These are phyloP conservation scores for Mycena metata DNA, from an alignment of 768 basidiomycete species.

Conservation along the genomic window DNA sequence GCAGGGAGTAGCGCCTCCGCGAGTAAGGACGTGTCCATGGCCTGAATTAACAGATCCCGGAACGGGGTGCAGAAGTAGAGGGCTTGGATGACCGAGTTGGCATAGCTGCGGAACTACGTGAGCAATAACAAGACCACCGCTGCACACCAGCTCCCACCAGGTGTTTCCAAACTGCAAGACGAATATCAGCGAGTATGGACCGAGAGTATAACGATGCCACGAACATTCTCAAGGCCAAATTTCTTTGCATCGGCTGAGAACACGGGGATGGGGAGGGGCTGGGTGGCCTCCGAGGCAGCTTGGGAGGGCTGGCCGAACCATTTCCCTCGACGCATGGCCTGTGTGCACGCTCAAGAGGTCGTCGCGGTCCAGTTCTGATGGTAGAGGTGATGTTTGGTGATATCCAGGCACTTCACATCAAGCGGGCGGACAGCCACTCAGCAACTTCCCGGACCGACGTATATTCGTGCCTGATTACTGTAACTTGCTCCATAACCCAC, in stretches of 20 bases:
- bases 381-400: neutral
- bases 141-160: slow-evolving; percentile 67
- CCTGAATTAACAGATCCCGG: slow-evolving; percentile 88
- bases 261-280: slow-evolving; percentile 49
- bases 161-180: slow-evolving; percentile 90
- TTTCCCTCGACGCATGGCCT: slow-evolving; percentile 50
- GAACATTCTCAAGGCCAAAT: slow-evolving; percentile 97
- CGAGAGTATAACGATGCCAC: slow-evolving; percentile 48
- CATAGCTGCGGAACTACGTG: slow-evolving; percentile 74
- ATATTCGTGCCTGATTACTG: slow-evolving; percentile 14
- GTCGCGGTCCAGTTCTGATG: slow-evolving; percentile 25
- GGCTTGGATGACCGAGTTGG: slow-evolving; percentile 98
- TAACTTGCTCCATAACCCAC: too few species aligned
- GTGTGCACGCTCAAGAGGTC: slow-evolving; percentile 26
- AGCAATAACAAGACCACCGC: slow-evolving; percentile 28
- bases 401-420: neutral
- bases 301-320: slow-evolving; percentile 51
- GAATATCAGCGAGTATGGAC: slow-evolving; percentile 30
- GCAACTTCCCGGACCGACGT: too few species aligned
- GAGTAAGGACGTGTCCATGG: slow-evolving; percentile 64
- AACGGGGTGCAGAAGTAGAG: slow-evolving; percentile 97
- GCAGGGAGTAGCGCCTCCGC: slow-evolving; percentile 48
- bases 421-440: neutral
- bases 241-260: slow-evolving; percentile 82
- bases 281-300: slow-evolving; percentile 41